Conservation (phyloP, 306 rosid genomes). For the Quercus gilva region DNA sequence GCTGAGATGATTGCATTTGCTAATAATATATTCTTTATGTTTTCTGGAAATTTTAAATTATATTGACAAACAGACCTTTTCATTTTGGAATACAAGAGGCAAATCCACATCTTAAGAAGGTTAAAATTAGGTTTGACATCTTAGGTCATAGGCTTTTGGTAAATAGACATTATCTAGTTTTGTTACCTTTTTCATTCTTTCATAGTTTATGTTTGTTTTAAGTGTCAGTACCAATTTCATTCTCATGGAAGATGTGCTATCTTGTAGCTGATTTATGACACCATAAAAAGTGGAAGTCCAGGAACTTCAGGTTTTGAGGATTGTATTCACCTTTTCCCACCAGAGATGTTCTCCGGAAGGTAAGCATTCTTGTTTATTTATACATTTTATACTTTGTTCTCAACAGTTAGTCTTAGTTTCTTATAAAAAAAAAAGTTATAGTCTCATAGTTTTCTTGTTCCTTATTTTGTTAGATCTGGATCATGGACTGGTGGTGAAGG, state of each 20-base stretch:
- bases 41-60: slow-evolving; percentile 2
- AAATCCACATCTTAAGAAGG: background rate
- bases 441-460: slow-evolving; percentile 3
- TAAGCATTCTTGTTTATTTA: slow-evolving; percentile 18
- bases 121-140: background rate
- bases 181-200: slow-evolving; percentile 11
- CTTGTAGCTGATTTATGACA: slow-evolving; percentile 88
- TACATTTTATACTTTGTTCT: slow-evolving; percentile 14
- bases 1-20: background rate
- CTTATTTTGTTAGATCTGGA: slow-evolving; percentile 62
- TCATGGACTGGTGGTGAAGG: slow-evolving; percentile 93
- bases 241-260: slow-evolving; percentile 28
- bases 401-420: too few species aligned
- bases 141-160: background rate
- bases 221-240: slow-evolving; percentile 11
- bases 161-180: background rate
- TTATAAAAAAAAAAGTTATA: background rate
- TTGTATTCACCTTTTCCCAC: slow-evolving; percentile 87
- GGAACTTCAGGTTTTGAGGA: slow-evolving; percentile 97
- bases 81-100: background rate
- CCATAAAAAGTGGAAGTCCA: slow-evolving; percentile 73
- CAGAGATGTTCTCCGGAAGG: slow-evolving; percentile 95
- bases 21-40: background rate
- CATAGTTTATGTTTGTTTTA: slow-evolving; percentile 11
- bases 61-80: slow-evolving; percentile 6